Conservation (phyloP, 2,329 filamentous ascomycete genomes). For the Monosporascus sp. region DNA sequence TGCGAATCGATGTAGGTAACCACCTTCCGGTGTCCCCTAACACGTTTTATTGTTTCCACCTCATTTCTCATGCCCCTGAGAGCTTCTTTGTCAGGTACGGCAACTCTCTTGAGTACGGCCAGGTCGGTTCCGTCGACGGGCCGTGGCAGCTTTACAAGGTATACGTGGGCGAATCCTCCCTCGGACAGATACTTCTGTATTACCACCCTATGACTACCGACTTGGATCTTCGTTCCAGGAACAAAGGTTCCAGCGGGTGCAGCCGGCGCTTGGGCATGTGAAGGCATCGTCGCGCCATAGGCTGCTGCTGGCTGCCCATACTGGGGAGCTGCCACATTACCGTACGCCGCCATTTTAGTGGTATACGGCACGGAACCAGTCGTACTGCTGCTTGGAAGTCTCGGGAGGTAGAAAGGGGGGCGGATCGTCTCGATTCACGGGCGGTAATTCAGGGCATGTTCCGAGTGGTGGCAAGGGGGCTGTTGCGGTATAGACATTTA, state of each 20-base stretch:
- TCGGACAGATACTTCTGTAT: slow-evolving; percentile 98
- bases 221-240: slow-evolving; percentile 93
- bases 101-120: slow-evolving; percentile 89
- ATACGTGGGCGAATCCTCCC: slow-evolving; percentile 96
- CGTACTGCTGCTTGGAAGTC: background rate
- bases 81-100: slow-evolving; percentile 91
- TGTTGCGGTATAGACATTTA: background rate
- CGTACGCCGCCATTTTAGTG: background rate
- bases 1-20: slow-evolving; percentile 99
- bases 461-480: background rate
- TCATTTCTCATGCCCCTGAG: slow-evolving; percentile 95
- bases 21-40: slow-evolving; percentile 93
- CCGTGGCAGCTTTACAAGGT: slow-evolving; percentile 81
- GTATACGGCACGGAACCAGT: background rate
- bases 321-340: slow-evolving; percentile 29
- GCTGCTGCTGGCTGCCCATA: slow-evolving; percentile 31
- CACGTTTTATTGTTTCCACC: slow-evolving; percentile 99
- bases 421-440: background rate
- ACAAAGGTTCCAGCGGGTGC: slow-evolving; percentile 81
- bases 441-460: background rate
- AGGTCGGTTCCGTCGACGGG: slow-evolving; percentile 72
- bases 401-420: background rate
- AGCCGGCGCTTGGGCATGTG: slow-evolving; percentile 24
- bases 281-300: slow-evolving; percentile 38
- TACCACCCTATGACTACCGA: slow-evolving; percentile 84